These are phyloP conservation scores for Cucurbitaria berberidis DNA, from an alignment of 2,329 filamentous ascomycete species.

Conservation along the genomic window DNA sequence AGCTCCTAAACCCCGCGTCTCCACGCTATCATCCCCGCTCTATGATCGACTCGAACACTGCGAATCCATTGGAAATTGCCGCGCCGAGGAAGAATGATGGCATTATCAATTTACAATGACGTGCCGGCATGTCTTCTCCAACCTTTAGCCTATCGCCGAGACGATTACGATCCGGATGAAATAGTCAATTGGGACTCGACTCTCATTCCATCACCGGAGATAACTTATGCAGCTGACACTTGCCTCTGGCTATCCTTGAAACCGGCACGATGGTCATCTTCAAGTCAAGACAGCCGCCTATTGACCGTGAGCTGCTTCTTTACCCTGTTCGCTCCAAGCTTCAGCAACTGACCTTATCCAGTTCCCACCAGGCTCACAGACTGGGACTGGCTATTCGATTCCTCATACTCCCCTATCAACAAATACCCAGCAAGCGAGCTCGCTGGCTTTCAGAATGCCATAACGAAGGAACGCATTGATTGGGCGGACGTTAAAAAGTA, in stretches of 20 bases:
- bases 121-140: not conserved
- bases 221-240: not conserved
- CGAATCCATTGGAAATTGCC: constrained; percentile 29
- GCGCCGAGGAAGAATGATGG: constrained; percentile 24
- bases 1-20: constrained; percentile 26
- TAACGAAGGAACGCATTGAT: constrained; percentile 63
- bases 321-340: not conserved
- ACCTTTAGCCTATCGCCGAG: not conserved
- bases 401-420: constrained; percentile 57
- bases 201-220: not conserved
- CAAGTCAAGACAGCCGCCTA: constrained; percentile 52
- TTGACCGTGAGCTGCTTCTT: constrained; percentile 44
- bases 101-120: not conserved
- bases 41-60: constrained; percentile 35
- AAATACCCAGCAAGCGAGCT: constrained; percentile 50
- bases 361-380: constrained; percentile 62
- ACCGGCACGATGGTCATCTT: constrained; percentile 47
- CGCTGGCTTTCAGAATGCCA: constrained; percentile 63
- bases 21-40: constrained; percentile 32
- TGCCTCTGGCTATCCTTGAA: not conserved
- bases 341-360: constrained; percentile 29
- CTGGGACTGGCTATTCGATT: constrained; percentile 69
- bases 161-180: not conserved
- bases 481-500: constrained; percentile 65
- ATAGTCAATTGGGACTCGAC: not conserved